Evolutionary conservation across 768 basidiomycete species (phyloP).

Genomic region (Lepiota brunneoincarnata): DNA sequence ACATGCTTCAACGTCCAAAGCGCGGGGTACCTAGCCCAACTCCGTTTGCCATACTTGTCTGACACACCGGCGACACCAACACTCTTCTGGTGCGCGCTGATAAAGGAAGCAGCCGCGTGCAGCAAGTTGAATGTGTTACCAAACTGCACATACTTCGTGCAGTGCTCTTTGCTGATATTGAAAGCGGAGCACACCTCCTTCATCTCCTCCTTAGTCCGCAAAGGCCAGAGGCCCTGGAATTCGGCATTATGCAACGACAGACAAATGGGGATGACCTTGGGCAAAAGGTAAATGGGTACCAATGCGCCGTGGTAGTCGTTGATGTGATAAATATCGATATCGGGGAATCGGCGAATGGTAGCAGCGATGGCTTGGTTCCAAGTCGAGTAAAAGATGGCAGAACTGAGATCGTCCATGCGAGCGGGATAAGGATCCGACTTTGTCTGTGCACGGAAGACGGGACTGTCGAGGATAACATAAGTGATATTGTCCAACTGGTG

Average conservation of each 20-base stretch:
- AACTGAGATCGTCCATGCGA: slow-evolving; percentile 95
- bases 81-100: slow-evolving; percentile 90
- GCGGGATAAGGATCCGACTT: slow-evolving; percentile 95
- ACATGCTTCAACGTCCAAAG: slow-evolving; percentile 96
- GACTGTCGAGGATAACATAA: slow-evolving; percentile 90
- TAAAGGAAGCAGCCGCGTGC: slow-evolving; percentile 90
- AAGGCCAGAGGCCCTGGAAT: slow-evolving; percentile 95
- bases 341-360: slow-evolving; percentile 81
- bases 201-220: slow-evolving; percentile 97
- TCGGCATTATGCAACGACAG: slow-evolving; percentile 95
- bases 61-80: slow-evolving; percentile 95
- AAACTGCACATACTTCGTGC: slow-evolving; percentile 96
- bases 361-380: slow-evolving; percentile 98
- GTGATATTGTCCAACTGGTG: slow-evolving; percentile 94
- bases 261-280: slow-evolving; percentile 87
- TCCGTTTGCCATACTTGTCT: slow-evolving; percentile 96
- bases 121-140: slow-evolving; percentile 97
- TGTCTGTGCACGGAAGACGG: slow-evolving; percentile 95
- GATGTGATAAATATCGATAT: slow-evolving; percentile 91
- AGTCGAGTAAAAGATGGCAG: slow-evolving; percentile 96
- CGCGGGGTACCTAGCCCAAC: slow-evolving; percentile 95
- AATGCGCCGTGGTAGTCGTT: slow-evolving; percentile 96
- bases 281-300: slow-evolving; percentile 86
- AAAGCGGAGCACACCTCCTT: slow-evolving; percentile 98
- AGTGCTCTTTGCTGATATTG: slow-evolving; percentile 95